These are phyloP conservation scores for Botrytis cinerea DNA, from an alignment of 2,329 filamentous ascomycete genomes.

Conservation along the genomic window DNA sequence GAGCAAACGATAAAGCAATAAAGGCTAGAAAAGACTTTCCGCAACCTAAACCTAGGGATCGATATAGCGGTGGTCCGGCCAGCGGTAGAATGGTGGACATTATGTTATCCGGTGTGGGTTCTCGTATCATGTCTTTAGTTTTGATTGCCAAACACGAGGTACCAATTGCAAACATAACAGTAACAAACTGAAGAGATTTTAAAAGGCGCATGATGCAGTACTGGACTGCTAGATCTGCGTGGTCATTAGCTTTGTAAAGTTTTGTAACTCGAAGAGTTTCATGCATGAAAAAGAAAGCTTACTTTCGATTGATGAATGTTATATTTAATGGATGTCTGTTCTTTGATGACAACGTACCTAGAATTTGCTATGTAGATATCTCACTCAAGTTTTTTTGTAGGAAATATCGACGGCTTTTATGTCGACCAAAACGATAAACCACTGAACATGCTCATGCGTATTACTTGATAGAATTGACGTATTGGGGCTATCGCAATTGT, in stretches of 20 bases:
- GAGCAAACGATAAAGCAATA: constrained; percentile 48
- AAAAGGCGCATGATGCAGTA: not conserved
- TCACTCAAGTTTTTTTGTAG: not conserved
- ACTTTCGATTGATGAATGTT: not conserved
- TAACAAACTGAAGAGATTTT: not conserved
- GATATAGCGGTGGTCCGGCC: constrained; percentile 29
- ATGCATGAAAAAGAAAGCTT: not conserved
- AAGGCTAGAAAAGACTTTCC: constrained; percentile 44
- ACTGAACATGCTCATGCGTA: not conserved
- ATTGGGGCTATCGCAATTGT: not conserved
- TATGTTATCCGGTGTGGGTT: not conserved
- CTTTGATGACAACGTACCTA: not conserved
- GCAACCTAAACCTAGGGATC: constrained; percentile 49
- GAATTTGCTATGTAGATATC: not conserved
- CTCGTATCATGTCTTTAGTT: not conserved
- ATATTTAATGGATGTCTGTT: not conserved
- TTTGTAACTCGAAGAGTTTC: not conserved
- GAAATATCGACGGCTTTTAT: not conserved
- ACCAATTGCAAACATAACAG: not conserved
- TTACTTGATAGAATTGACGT: not conserved
- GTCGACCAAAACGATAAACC: not conserved
- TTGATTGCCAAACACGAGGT: not conserved
- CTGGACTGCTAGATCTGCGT: not conserved
- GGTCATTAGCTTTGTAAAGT: too few relatives aligned
- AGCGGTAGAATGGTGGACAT: constrained; percentile 42